phyloP scores from a whole-genome alignment of 148 eudicot genomes.

The Nepenthes mirabilis region DNA sequence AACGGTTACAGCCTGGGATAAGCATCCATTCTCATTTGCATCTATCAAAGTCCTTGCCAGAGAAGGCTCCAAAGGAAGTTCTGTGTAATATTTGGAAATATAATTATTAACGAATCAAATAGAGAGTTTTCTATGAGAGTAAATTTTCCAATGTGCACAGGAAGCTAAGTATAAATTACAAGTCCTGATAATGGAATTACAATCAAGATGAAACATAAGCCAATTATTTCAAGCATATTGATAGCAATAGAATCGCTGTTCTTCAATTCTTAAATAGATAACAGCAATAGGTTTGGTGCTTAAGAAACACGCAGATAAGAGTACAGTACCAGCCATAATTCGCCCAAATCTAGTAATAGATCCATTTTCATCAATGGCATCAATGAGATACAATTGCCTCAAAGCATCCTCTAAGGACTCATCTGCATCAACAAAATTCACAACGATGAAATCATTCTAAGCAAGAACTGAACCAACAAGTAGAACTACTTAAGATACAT shows the following conservation, averaged over 20 bases:
- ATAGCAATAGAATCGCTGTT: too few relatives aligned
- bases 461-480: not conserved
- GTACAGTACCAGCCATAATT: conserved; percentile 64
- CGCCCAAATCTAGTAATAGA: conserved; percentile 60
- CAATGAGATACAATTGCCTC: conserved; percentile 84
- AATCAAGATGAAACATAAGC: not conserved
- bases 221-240: too few relatives aligned
- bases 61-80: conserved; percentile 95
- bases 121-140: not conserved
- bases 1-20: conserved; percentile 90
- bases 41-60: conserved; percentile 86
- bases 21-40: conserved; percentile 73
- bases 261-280: not conserved
- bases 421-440: conserved; percentile 32
- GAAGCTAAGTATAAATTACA: not conserved
- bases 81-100: conserved; percentile 24
- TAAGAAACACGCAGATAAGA: conserved; percentile 5
- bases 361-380: conserved; percentile 93
- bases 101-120: not conserved
- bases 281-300: not conserved
- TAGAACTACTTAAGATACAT: not conserved
- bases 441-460: conserved; percentile 4
- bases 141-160: not conserved
- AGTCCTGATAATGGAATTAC: not conserved
- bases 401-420: conserved; percentile 91